A percentile compares a stretch with the other conserved stretches of the same genome.
Conservation (phyloP, 306 rosid species). For the Glycine soja region DNA sequence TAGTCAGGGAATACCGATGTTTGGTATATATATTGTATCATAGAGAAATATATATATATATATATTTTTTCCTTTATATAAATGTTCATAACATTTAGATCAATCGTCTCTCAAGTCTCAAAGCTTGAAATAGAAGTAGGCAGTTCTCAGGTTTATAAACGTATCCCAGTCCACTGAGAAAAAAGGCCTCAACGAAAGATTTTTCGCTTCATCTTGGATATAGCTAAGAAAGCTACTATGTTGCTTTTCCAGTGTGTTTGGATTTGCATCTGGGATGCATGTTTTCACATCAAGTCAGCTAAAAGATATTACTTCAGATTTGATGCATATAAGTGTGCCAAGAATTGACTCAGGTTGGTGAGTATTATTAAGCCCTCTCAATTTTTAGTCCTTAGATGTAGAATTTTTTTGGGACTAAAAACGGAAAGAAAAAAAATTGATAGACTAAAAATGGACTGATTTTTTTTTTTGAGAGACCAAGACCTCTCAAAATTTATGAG, state of each 20-base stretch:
- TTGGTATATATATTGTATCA: slow-evolving; percentile 57
- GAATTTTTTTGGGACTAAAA: too few relatives aligned
- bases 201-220: background rate
- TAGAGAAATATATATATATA: slow-evolving; percentile 41
- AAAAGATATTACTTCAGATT: background rate
- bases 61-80: slow-evolving; percentile 20
- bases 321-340: background rate
- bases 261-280: background rate
- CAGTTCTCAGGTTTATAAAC: background rate
- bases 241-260: background rate
- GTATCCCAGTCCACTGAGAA: background rate
- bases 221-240: background rate
- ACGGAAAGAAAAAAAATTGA: too few relatives aligned
- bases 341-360: background rate
- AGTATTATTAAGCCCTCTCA: background rate
- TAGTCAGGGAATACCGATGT: slow-evolving; percentile 54
- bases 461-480: too few relatives aligned
- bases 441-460: too few relatives aligned
- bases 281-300: background rate
- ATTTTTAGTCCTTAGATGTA: background rate
- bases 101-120: background rate
- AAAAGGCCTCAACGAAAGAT: background rate
- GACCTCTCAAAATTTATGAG: too few relatives aligned
- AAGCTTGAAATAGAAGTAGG: background rate
- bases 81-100: slow-evolving; percentile 42